Evolutionary conservation across 1,139 yeast species (phyloP).

Genomic region (Debaryomyces nepalensis): DNA sequence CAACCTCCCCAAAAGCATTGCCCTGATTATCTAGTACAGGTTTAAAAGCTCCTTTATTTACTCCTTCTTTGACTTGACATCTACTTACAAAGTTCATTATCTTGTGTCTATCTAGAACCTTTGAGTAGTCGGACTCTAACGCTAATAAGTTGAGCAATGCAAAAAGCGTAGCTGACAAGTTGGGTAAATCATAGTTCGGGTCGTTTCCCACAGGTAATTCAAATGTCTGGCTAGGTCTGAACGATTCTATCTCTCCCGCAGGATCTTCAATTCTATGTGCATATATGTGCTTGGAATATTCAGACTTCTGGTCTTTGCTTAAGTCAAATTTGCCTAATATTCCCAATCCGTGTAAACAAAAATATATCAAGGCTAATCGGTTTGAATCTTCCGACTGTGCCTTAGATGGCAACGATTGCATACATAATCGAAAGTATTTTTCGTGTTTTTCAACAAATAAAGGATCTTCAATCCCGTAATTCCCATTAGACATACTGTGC

Average conservation of each 20-base stretch:
- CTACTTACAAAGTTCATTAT: conserved; percentile 53
- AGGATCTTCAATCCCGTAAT: conserved; percentile 1
- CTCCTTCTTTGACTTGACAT: conserved; percentile 65
- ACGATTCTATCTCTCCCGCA: conserved; percentile 46
- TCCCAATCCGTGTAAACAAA: conserved; percentile 66
- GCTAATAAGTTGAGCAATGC: conserved; percentile 57
- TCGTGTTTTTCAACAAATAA: conserved; percentile 34
- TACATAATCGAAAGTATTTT: conserved; percentile 54
- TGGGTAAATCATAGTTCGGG: conserved; percentile 57
- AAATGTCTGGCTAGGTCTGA: conserved; percentile 59
- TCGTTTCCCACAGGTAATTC: conserved; percentile 21
- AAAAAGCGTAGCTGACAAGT: conserved; percentile 70
- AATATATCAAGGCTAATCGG: conserved; percentile 65
- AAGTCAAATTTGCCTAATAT: conserved; percentile 48
- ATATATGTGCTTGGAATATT: conserved; percentile 53
- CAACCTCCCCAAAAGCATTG: conserved; percentile 61
- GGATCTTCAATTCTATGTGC: conserved; percentile 43
- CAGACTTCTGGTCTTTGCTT: conserved; percentile 26
- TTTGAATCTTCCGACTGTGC: conserved; percentile 67
- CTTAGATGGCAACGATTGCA: conserved; percentile 54
- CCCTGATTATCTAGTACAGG: conserved; percentile 36
- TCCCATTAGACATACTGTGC: neutral
- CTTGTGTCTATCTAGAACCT: conserved; percentile 44
- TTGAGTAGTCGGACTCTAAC: conserved; percentile 45
- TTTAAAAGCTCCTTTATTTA: conserved; percentile 56